Conservation (phyloP, 345 rosid species). For the Diplotaxis tenuifolia region DNA sequence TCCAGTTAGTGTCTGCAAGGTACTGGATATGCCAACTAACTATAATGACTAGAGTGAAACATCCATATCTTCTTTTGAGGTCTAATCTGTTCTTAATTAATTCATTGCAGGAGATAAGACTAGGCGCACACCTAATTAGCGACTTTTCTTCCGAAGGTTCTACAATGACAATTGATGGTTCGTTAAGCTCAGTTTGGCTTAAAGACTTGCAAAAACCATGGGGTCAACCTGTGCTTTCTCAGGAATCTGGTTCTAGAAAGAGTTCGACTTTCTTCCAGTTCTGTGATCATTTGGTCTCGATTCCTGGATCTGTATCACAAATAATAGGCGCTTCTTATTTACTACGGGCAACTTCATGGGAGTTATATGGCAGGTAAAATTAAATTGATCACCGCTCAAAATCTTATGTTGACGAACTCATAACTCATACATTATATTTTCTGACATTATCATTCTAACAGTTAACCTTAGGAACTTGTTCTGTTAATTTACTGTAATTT, state of each 20-base stretch:
- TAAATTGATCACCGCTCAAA: slow-evolving; percentile 18
- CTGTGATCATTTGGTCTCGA: slow-evolving; percentile 66
- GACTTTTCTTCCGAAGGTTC: slow-evolving; percentile 75
- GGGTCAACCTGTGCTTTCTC: slow-evolving; percentile 54
- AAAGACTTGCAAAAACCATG: slow-evolving; percentile 62
- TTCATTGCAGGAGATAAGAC: slow-evolving; percentile 67
- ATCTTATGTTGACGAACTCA: slow-evolving; percentile 5
- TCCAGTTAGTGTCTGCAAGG: slow-evolving; percentile 94
- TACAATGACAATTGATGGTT: slow-evolving; percentile 62
- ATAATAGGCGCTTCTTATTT: slow-evolving; percentile 86
- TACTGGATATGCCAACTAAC: slow-evolving; percentile 34
- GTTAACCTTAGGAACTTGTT: neutral
- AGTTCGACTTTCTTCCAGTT: slow-evolving; percentile 50
- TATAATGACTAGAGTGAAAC: slow-evolving; percentile 7
- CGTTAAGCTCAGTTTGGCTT: slow-evolving; percentile 80
- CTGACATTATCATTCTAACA: neutral
- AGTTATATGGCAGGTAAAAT: slow-evolving; percentile 89
- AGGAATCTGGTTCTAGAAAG: slow-evolving; percentile 54
- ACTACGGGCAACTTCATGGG: slow-evolving; percentile 93
- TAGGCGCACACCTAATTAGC: slow-evolving; percentile 65
- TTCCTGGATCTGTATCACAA: slow-evolving; percentile 85
- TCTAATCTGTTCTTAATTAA: slow-evolving; percentile 24
- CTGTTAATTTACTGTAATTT: slow-evolving; percentile 3
- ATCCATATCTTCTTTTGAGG: slow-evolving; percentile 25
- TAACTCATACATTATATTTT: slow-evolving; percentile 3